phyloP scores from a whole-genome alignment of 225 moss, liverwort and hornwort species.

The Bryum argenteum region DNA sequence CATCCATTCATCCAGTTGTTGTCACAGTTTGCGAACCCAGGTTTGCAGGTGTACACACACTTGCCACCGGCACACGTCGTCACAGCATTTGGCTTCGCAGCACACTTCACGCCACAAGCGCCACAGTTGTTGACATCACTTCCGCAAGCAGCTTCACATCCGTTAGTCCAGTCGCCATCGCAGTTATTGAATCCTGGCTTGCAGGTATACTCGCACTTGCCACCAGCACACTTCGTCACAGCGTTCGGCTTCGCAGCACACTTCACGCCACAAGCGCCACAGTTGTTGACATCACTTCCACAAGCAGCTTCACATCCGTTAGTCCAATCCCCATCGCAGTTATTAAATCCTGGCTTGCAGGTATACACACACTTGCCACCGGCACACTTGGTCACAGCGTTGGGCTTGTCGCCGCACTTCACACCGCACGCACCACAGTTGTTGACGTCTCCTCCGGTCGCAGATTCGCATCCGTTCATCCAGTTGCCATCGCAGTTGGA shows the following conservation, averaged over 20 bases:
- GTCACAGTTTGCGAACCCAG: background rate
- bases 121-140: background rate
- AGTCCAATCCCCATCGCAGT: background rate
- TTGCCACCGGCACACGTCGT: background rate
- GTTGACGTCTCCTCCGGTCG: background rate
- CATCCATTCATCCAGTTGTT: conserved; percentile 5
- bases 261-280: conserved; percentile 1
- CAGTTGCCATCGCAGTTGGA: conserved; percentile 22
- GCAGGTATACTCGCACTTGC: conserved; percentile 15
- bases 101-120: background rate
- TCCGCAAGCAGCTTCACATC: conserved; percentile 3
- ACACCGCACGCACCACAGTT: conserved; percentile 4
- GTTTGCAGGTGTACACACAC: conserved; percentile 3
- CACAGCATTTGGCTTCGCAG: background rate
- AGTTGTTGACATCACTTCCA: background rate
- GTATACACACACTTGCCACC: conserved; percentile 11
- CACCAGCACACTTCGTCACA: background rate
- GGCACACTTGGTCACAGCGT: background rate
- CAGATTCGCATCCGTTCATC: background rate
- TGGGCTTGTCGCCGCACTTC: background rate
- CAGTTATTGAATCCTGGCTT: background rate
- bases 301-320: conserved; percentile 21
- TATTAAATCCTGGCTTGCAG: background rate
- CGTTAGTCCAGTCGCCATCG: background rate
- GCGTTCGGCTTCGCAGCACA: background rate